A percentile compares a stretch with the other conserved stretches of the same genome.
These are phyloP conservation scores for Komagataella mondaviorum DNA, from an alignment of 805 yeast genomes.

Conservation along the genomic window DNA sequence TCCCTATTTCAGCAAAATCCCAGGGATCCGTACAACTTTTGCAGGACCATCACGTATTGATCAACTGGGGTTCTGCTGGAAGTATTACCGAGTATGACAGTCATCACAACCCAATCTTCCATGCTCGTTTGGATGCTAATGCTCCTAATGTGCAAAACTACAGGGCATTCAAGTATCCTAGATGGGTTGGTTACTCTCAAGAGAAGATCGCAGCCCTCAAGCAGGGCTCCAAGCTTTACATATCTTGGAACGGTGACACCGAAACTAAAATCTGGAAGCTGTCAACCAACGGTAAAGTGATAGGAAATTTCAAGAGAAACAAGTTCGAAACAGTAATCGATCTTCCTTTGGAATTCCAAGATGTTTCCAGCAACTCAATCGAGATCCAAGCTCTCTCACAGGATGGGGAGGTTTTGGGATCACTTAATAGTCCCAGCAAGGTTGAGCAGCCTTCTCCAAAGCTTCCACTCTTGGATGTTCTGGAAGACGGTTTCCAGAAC, in stretches of 20 bases:
- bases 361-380: neutral
- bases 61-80: slow-evolving; percentile 25
- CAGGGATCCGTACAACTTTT: slow-evolving; percentile 21
- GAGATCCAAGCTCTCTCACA: neutral
- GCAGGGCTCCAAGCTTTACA: slow-evolving; percentile 12
- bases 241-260: slow-evolving; percentile 27
- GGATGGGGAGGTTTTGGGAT: neutral
- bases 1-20: slow-evolving; percentile 10
- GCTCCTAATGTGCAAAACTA: slow-evolving; percentile 16
- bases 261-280: slow-evolving; percentile 18
- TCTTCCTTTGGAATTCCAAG: neutral
- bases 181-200: slow-evolving; percentile 20
- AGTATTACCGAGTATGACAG: slow-evolving; percentile 21
- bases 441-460: neutral
- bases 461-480: neutral
- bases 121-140: slow-evolving; percentile 20
- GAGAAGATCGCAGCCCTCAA: slow-evolving; percentile 18
- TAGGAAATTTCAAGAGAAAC: neutral
- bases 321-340: neutral
- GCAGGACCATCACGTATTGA: slow-evolving; percentile 19
- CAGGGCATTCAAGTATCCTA: slow-evolving; percentile 19
- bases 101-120: slow-evolving; percentile 17
- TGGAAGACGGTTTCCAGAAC: neutral
- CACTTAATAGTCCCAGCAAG: neutral
- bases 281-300: slow-evolving; percentile 1